A percentile compares a stretch with the other conserved stretches of the same genome.
These are phyloP conservation scores for Aureobasidium sp. DNA, from an alignment of 2,329 filamentous ascomycete genomes.

Conservation along the genomic window DNA sequence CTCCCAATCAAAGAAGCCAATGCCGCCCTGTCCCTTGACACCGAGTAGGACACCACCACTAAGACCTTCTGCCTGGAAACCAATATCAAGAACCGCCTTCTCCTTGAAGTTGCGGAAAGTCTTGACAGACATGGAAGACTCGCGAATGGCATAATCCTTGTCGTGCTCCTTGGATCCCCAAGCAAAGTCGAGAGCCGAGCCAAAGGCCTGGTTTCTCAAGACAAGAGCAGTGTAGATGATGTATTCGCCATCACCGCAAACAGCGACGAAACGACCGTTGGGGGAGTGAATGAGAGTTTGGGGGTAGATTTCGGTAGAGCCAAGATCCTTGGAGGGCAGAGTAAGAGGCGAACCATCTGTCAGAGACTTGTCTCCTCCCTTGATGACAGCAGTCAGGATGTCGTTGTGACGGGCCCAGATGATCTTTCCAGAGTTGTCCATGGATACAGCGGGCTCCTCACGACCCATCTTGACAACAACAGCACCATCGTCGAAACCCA, in stretches of 20 bases:
- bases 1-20: slow-evolving; percentile 96
- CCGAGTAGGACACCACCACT: slow-evolving; percentile 83
- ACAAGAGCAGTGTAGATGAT: slow-evolving; percentile 97
- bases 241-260: slow-evolving; percentile 95
- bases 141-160: slow-evolving; percentile 95
- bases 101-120: slow-evolving; percentile 98
- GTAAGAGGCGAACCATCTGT: slow-evolving; percentile 86
- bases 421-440: slow-evolving; percentile 92
- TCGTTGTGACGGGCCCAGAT: slow-evolving; percentile 96
- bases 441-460: slow-evolving; percentile 94
- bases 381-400: slow-evolving; percentile 90
- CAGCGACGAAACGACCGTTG: slow-evolving; percentile 81
- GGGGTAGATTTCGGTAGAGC: slow-evolving; percentile 92
- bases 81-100: slow-evolving; percentile 70
- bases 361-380: slow-evolving; percentile 67
- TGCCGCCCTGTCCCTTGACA: slow-evolving; percentile 87
- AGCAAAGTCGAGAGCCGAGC: slow-evolving; percentile 87
- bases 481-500: slow-evolving; percentile 95
- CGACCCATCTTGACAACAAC: slow-evolving; percentile 97
- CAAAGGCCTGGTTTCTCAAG: slow-evolving; percentile 96
- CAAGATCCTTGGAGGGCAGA: slow-evolving; percentile 86
- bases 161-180: slow-evolving; percentile 97
- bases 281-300: slow-evolving; percentile 93
- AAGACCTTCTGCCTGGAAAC: slow-evolving; percentile 88
- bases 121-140: slow-evolving; percentile 89